These are phyloP conservation scores for Ramaria sp. DNA, from an alignment of 768 basidiomycete genomes.

Conservation along the genomic window DNA sequence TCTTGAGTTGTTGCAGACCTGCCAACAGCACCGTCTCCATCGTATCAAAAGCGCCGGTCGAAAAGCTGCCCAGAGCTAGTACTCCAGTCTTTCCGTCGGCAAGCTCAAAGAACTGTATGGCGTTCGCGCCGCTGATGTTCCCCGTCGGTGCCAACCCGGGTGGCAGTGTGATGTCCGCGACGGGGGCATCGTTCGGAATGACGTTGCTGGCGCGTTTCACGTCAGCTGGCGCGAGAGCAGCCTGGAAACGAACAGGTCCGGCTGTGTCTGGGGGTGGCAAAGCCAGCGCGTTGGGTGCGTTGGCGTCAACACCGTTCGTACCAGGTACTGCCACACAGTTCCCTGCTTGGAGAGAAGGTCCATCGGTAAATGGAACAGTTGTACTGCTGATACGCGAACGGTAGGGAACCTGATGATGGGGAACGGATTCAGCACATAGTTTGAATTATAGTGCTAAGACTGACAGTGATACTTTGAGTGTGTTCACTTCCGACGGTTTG, in stretches of 20 bases:
- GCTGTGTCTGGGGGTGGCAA: conserved; percentile 6
- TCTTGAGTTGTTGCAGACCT: conserved; percentile 37
- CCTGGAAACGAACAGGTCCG: conserved; percentile 16
- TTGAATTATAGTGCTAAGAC: conserved; percentile 11
- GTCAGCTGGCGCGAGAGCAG: conserved; percentile 11
- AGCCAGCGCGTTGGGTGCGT: conserved; percentile 9
- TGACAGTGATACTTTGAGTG: conserved; percentile 35
- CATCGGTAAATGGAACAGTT: conserved; percentile 37
- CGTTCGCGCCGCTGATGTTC: conserved; percentile 34
- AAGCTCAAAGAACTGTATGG: conserved; percentile 46
- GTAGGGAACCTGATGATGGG: conserved; percentile 41
- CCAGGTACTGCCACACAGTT: conserved; percentile 38
- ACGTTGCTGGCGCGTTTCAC: conserved; percentile 34
- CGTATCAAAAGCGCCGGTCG: conserved; percentile 28
- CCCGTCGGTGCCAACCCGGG: conserved; percentile 24
- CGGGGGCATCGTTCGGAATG: conserved; percentile 34
- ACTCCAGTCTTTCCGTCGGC: conserved; percentile 42
- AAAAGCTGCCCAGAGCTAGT: conserved; percentile 48
- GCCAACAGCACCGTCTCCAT: conserved; percentile 33
- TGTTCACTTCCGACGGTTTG: conserved; percentile 27
- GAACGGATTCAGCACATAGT: not conserved
- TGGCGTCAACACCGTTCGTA: conserved; percentile 34
- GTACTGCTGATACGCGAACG: conserved; percentile 39
- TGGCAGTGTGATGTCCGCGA: conserved; percentile 29
- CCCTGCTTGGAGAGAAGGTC: conserved; percentile 35